phyloP scores from a whole-genome alignment of 1,284 basidiomycete genomes.

The Ustilago cynodontis region DNA sequence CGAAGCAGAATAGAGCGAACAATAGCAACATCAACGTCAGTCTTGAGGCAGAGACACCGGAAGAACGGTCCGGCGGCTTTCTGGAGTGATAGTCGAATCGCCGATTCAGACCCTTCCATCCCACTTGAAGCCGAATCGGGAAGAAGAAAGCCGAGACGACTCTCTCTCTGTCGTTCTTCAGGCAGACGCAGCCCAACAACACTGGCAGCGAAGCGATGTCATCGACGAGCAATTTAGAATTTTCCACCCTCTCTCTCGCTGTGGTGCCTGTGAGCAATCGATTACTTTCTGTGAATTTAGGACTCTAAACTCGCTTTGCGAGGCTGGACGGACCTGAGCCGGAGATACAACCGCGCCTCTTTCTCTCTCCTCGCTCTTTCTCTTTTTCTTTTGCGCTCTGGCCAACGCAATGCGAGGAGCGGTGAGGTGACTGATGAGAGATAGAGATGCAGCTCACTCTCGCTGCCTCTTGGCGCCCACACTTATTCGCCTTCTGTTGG shows the following conservation, averaged over 20 bases:
- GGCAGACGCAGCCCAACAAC: background rate
- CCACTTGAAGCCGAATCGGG: no score
- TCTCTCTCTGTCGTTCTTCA: background rate
- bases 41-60: no score
- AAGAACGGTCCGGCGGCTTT: background rate
- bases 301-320: background rate
- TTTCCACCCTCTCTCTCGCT: background rate
- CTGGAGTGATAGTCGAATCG: conserved; percentile 2
- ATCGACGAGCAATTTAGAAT: conserved; percentile 3
- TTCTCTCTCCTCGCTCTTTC: background rate
- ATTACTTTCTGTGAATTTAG: background rate
- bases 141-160: conserved; percentile 8
- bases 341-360: background rate
- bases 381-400: background rate
- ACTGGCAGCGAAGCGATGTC: no score
- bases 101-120: no score
- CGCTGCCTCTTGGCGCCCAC: conserved; percentile 1
- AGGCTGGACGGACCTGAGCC: background rate
- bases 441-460: conserved; percentile 13
- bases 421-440: no score
- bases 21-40: no score
- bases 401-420: background rate
- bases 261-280: background rate
- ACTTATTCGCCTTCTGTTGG: background rate
- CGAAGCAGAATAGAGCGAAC: background rate